phyloP scores from a whole-genome alignment of 2,329 filamentous ascomycete genomes.

The Xylariaceae sp. region DNA sequence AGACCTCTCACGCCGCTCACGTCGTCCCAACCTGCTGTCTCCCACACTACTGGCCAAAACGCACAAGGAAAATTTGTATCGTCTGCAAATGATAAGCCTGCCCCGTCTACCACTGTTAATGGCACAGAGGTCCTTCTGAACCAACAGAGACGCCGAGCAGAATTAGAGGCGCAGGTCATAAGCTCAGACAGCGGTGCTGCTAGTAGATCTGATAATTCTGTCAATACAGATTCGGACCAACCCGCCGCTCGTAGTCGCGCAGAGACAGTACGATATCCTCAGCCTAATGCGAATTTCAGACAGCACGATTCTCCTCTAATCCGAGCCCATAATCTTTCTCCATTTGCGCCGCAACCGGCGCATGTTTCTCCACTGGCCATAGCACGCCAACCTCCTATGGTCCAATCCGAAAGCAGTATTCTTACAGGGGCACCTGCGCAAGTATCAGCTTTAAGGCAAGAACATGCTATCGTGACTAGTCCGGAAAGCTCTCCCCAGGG shows the following conservation, averaged over 20 bases:
- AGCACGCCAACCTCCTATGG: slow-evolving; percentile 31
- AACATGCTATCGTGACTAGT: slow-evolving; percentile 45
- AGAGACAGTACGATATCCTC: slow-evolving; percentile 31
- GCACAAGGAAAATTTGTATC: not conserved
- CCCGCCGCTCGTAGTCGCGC: slow-evolving; percentile 30
- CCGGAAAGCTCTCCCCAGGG: slow-evolving; percentile 58
- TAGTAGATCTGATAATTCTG: slow-evolving; percentile 39
- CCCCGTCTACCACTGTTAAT: not conserved
- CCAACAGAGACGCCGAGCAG: slow-evolving; percentile 13
- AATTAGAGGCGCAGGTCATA: slow-evolving; percentile 23
- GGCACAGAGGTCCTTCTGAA: slow-evolving; percentile 1
- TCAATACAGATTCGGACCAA: slow-evolving; percentile 31
- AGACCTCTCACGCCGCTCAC: not conserved
- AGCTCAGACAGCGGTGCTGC: slow-evolving; percentile 38
- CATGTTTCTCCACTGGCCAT: slow-evolving; percentile 59
- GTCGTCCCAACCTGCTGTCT: too few relatives aligned
- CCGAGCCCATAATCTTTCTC: slow-evolving; percentile 68
- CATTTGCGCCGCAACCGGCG: slow-evolving; percentile 70
- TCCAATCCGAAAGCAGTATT: slow-evolving; percentile 26
- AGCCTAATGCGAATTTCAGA: slow-evolving; percentile 34
- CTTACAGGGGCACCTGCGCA: slow-evolving; percentile 46
- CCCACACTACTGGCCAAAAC: too few relatives aligned
- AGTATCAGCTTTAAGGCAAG: slow-evolving; percentile 52
- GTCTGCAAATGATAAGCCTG: too few relatives aligned
- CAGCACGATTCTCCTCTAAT: slow-evolving; percentile 58